phyloP scores from a whole-genome alignment of 495 filamentous ascomycete species.

The Astrothelium subdiscretum region DNA sequence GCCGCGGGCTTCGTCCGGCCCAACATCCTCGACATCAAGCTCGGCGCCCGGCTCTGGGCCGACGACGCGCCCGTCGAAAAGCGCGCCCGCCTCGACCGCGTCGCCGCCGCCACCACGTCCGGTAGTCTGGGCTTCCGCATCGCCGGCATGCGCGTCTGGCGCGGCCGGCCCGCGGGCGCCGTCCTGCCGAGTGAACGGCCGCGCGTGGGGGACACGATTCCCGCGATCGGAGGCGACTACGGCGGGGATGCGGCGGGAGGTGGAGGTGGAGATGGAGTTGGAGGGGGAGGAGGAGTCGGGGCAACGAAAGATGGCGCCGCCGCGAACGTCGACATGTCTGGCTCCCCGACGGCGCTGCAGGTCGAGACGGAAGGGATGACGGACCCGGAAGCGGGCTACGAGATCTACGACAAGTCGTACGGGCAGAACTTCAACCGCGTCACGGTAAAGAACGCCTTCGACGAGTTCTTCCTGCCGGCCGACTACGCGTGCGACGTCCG shows the following conservation, averaged over 20 bases:
- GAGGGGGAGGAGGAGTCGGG: slow-evolving; percentile 34
- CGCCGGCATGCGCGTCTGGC: slow-evolving; percentile 89
- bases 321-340: not conserved
- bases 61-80: slow-evolving; percentile 70
- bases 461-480: slow-evolving; percentile 12
- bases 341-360: not conserved
- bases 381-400: slow-evolving; percentile 44
- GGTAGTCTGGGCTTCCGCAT: slow-evolving; percentile 73
- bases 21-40: slow-evolving; percentile 91
- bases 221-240: slow-evolving; percentile 18
- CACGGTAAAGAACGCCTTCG: slow-evolving; percentile 65
- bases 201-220: not conserved
- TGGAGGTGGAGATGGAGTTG: slow-evolving; percentile 27
- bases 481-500: slow-evolving; percentile 16
- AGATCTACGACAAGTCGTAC: slow-evolving; percentile 78
- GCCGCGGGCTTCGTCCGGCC: slow-evolving; percentile 70
- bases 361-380: not conserved
- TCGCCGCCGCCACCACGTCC: slow-evolving; percentile 69
- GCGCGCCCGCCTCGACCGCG: slow-evolving; percentile 64
- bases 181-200: slow-evolving; percentile 33
- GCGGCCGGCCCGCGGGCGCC: slow-evolving; percentile 33
- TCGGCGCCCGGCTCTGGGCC: slow-evolving; percentile 78
- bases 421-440: slow-evolving; percentile 60
- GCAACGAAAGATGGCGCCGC: slow-evolving; percentile 25
- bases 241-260: not conserved